Base-by-base conservation (phyloP, 116 monocot genomes). In the Cymodocea nodosa region DNA sequence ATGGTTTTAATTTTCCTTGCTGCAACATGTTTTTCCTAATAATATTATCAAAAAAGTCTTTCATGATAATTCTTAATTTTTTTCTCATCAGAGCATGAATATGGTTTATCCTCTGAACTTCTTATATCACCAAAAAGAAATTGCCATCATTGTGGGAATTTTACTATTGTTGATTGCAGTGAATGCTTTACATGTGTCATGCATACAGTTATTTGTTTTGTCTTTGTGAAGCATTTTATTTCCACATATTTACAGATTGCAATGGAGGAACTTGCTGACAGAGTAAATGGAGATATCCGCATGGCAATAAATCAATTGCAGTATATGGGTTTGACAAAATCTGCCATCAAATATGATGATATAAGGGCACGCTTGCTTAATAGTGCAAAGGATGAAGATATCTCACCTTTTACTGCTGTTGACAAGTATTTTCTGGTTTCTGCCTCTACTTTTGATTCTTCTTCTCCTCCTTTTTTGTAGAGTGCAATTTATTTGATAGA, bases 291-390 rank as follows among this genome's bases (percentile, higher is more conserved):
- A 60, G 97, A 97, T 78, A 84, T 97, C 76, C 74, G 97, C 55
- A 83, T 97, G 91, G 91, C 97, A 56, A 68, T 97, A 70, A 97
- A 97, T 76, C 91, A 97, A 59, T 88, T 97, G 82, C 88, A 88
- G 48, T 97, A 97, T 71, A 97, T 91, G 88, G 85, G 88, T 70
- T 79, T 91, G 59, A 80, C 87, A 59, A 72, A 74, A 30, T 82
- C 87, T 36, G 70, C 83, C 20, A 87, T 97, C 65, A 85, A 85
- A 64, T 97, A 91, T 73, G 91, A 97, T 75, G 91, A 91, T 76
- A 82, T 91, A 70, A 87, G 83, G 71, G 72, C 71, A 54, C 87
- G 97, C 5, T 83, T 97, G 59, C 79, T 77, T 69, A 79, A 73
- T 64, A 91, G 91, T 74, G 63, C 88, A 56, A 97, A 97, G 71